phyloP scores from a whole-genome alignment of 345 rosid species.

The Passiflora organensis region DNA sequence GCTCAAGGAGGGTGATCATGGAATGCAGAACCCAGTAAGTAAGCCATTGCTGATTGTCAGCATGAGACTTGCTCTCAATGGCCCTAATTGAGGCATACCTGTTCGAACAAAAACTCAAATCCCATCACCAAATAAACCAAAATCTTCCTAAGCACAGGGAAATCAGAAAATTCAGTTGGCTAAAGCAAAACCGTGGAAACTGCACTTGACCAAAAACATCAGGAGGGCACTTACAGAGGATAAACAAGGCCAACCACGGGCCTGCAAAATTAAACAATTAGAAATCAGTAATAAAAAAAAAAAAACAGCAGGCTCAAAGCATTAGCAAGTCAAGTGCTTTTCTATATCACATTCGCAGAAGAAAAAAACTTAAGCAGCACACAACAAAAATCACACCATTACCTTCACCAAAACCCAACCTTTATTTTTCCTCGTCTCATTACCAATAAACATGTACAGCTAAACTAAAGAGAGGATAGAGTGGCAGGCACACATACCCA shows the following conservation, averaged over 20 bases:
- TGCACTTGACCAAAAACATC: not conserved
- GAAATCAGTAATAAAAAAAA: not conserved
- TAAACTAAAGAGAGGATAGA: not conserved
- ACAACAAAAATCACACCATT: not conserved
- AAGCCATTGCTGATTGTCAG: constrained; percentile 90
- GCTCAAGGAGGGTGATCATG: constrained; percentile 76
- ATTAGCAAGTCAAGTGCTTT: too few relatives aligned
- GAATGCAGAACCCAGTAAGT: constrained; percentile 94
- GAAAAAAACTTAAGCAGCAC: not conserved
- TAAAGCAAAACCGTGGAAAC: not conserved
- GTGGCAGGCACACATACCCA: constrained; percentile 40
- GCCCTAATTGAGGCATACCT: constrained; percentile 84
- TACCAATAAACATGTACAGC: not conserved
- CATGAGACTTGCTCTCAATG: constrained; percentile 72
- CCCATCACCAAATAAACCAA: constrained; percentile 8
- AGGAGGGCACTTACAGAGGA: constrained; percentile 68
- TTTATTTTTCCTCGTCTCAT: not conserved
- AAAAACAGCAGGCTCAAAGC: not conserved
- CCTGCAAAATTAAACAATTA: constrained; percentile 39
- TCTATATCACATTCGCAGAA: too few relatives aligned
- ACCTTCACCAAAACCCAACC: not conserved
- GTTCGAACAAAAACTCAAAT: constrained; percentile 12
- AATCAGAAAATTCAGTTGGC: not conserved
- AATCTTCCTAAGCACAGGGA: not conserved
- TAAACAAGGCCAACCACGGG: constrained; percentile 86